phyloP scores from a whole-genome alignment of 192 early-diverging fungal species.

The Lobosporangium transversale region DNA sequence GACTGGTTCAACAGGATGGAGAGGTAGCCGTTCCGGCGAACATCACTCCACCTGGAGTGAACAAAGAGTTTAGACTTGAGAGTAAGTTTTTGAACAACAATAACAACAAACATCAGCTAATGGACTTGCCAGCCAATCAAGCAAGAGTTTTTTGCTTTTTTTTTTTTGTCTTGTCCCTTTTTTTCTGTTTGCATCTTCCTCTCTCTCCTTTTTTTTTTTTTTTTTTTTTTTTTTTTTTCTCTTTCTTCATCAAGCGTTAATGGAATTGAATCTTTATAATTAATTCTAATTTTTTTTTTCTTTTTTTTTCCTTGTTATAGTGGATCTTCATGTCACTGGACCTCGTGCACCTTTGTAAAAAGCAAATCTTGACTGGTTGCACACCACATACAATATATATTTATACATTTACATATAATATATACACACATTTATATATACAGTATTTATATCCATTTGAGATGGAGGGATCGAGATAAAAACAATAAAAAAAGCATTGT shows the following conservation, averaged over 20 bases:
- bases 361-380: too few species aligned
- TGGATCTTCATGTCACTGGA: not conserved
- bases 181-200: not conserved
- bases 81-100: constrained; percentile 24
- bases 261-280: not conserved
- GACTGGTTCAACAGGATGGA: not conserved
- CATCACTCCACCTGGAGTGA: constrained; percentile 8
- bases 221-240: not conserved
- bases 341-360: too few species aligned
- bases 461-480: too few species aligned
- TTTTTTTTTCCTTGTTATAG: not conserved
- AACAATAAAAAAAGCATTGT: too few species aligned
- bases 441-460: too few species aligned
- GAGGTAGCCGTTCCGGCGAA: not conserved
- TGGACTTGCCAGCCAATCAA: not conserved
- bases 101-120: not conserved
- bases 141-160: too few species aligned
- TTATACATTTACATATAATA: too few species aligned
- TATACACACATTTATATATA: too few species aligned
- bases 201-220: not conserved
- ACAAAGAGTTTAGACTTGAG: constrained; percentile 50
- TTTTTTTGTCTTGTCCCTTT: too few species aligned
- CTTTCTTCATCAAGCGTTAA: not conserved
- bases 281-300: too few species aligned
- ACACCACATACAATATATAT: too few species aligned